Base-by-base conservation (phyloP, 1,139 yeast species). In the Williopsis jadinii region DNA sequence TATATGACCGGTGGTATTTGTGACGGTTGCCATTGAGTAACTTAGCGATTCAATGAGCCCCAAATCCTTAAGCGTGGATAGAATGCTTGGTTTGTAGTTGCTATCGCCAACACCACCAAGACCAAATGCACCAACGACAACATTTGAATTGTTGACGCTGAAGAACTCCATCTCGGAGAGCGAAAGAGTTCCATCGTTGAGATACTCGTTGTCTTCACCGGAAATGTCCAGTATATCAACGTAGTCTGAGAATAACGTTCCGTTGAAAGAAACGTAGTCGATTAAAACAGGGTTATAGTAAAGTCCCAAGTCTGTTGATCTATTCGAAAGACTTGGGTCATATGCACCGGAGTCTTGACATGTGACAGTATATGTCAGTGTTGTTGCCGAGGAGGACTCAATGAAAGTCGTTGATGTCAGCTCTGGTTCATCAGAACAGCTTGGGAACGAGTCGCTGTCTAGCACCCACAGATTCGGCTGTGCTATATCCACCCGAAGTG, bases 81-180 rank as follows among this genome's bases (percentile, higher is more conserved):
- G 40, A 13, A 32, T 37, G 6, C 37, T 19, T n/a, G 15, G 8
- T 9, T 40, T 38, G 11, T 12, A 15, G 11, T 15, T 11, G 5
- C 45, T 37, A 2, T 51, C 36, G 6, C 34, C 6, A 11, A 30
- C 30, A 3, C 74, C 74, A 3, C 81, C 80, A 4, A 82, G 55
- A 1, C 88, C 90, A 12, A 81, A 55, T 8, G 75, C 76, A 10
- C 86, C 86, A 5, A 66, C 61, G n/a, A 62, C 55, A 32, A 69
- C 66, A 44, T 64, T 58, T 3, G 80, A 63, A 5, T 62, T 60
- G 36, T 67, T 62, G 0, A 63, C 63, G 34, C 51, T 47, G n/a
- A 70, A 43, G 44, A 73, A 71, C 0, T 62, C 46, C 10, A 58
- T 32, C 31, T 51, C 42, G 2, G 52, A 29, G 6, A 48, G 27